Evolutionary conservation across 345 rosid genomes (phyloP).

Genomic region (Acer negundo): DNA sequence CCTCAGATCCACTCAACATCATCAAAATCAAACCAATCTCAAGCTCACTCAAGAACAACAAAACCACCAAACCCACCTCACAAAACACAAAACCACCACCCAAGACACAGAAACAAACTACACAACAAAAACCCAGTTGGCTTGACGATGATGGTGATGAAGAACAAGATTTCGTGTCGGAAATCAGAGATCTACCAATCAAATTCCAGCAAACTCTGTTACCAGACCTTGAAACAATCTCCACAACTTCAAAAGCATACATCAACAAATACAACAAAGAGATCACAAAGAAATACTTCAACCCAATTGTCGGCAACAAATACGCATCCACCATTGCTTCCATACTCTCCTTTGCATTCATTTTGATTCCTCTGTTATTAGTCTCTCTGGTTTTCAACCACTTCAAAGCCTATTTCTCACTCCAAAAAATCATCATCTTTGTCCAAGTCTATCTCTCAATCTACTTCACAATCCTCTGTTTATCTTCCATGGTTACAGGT

Average conservation of each 20-base stretch:
- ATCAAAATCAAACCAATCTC: conserved; percentile 51
- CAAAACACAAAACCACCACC: conserved; percentile 24
- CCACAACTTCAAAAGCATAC: conserved; percentile 73
- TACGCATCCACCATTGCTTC: conserved; percentile 78
- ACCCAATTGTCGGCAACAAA: conserved; percentile 73
- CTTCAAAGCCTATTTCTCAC: conserved; percentile 85
- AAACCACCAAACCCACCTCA: conserved; percentile 44
- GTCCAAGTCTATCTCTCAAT: conserved; percentile 91
- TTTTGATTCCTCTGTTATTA: conserved; percentile 68
- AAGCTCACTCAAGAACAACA: conserved; percentile 56
- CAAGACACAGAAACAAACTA: conserved; percentile 26
- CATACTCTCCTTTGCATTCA: conserved; percentile 61
- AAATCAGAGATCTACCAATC: conserved; percentile 75
- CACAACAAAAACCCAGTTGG: conserved; percentile 44
- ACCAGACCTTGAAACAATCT: conserved; percentile 86
- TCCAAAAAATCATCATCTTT: conserved; percentile 78
- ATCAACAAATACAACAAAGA: conserved; percentile 75
- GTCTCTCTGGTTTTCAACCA: conserved; percentile 77
- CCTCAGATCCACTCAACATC: conserved; percentile 41
- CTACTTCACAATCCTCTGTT: conserved; percentile 84
- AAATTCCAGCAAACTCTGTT: conserved; percentile 68
- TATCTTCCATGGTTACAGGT: conserved; percentile 71
- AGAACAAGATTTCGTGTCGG: conserved; percentile 58
- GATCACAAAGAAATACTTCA: conserved; percentile 69
- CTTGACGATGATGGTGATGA: conserved; percentile 52